Evolutionary conservation across 2,329 filamentous ascomycete species (phyloP).

Genomic region (Colletotrichum siamense): DNA sequence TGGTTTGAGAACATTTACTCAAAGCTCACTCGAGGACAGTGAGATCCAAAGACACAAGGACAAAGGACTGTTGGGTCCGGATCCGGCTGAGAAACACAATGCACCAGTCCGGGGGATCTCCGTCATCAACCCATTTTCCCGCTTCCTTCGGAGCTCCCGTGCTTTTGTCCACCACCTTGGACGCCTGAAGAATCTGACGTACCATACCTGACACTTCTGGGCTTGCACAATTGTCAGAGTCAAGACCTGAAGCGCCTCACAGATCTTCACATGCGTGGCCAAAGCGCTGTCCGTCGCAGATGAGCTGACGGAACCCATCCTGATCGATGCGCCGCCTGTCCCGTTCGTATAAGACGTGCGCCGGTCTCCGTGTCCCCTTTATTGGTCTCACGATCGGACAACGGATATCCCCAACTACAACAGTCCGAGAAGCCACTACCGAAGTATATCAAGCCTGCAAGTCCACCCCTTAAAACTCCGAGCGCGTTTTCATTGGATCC

Average conservation of each 20-base stretch:
- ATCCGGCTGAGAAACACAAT: not conserved
- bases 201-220: not conserved
- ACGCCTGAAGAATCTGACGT: not conserved
- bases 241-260: not conserved
- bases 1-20: not conserved
- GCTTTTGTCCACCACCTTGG: not conserved
- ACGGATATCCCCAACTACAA: conserved; percentile 36
- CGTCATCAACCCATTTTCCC: not conserved
- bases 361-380: not conserved
- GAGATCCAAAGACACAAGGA: not conserved
- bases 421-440: conserved; percentile 17
- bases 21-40: not conserved
- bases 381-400: conserved; percentile 26
- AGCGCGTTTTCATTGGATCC: conserved; percentile 14
- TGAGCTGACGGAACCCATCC: not conserved
- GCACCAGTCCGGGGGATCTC: not conserved
- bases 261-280: conserved; percentile 13
- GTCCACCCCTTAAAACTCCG: conserved; percentile 5
- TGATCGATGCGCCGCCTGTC: conserved; percentile 5
- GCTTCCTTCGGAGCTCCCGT: not conserved
- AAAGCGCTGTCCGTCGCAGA: conserved; percentile 11
- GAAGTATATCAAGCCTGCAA: conserved; percentile 18
- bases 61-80: not conserved
- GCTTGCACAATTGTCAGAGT: not conserved
- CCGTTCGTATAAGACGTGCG: conserved; percentile 10